phyloP scores from a whole-genome alignment of 495 filamentous ascomycete species.

The Neurospora africana region DNA sequence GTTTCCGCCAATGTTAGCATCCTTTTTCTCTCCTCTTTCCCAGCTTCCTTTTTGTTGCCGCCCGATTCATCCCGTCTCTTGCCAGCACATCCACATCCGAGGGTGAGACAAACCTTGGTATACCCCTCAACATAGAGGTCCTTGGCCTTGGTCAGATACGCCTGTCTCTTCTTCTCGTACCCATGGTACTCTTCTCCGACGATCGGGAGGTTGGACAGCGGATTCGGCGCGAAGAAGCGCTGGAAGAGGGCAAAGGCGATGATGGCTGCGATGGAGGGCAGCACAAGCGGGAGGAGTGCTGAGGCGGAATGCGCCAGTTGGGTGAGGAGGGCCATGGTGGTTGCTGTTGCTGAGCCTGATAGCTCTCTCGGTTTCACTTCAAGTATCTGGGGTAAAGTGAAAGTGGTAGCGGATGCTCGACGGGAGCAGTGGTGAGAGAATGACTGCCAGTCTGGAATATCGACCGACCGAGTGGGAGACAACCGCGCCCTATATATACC shows the following conservation, averaged over 20 bases:
- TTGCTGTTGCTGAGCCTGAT: neutral
- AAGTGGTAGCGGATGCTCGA: neutral
- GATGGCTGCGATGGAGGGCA: constrained; percentile 14
- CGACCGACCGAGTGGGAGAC: neutral
- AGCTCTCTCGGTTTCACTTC: neutral
- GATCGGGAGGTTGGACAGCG: constrained; percentile 16
- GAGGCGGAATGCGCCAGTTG: constrained; percentile 3
- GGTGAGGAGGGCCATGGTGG: constrained; percentile 8
- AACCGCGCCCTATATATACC: neutral
- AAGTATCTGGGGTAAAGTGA: neutral
- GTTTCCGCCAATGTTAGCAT: neutral
- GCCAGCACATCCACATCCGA: neutral
- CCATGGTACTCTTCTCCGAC: constrained; percentile 21
- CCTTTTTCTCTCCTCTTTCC: neutral
- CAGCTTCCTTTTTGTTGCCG: neutral
- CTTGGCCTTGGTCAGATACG: constrained; percentile 14
- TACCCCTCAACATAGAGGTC: constrained; percentile 26
- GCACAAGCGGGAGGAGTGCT: constrained; percentile 19
- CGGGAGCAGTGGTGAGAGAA: neutral
- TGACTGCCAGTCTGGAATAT: neutral
- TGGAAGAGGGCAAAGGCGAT: constrained; percentile 16
- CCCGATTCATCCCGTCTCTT: neutral
- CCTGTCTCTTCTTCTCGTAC: constrained; percentile 23
- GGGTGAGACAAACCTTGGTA: constrained; percentile 12
- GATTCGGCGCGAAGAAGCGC: constrained; percentile 5